Base-by-base conservation (phyloP, 163 green algal species). In the Volvox carteri region DNA sequence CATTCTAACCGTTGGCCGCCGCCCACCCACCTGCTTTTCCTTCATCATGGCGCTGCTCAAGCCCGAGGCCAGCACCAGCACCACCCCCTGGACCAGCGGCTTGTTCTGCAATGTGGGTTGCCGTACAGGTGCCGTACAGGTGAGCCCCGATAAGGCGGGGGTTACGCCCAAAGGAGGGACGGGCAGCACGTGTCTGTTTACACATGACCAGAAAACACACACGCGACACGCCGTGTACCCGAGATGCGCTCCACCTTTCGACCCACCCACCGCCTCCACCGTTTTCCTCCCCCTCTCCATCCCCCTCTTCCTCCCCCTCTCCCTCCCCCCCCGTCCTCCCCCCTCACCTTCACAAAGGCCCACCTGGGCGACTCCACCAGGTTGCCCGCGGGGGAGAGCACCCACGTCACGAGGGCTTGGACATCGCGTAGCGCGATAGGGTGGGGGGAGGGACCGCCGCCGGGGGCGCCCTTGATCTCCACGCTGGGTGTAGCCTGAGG, bases 301-400 rank as follows among this genome's bases (percentile, higher is more conserved):
- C n/a, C n/a, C n/a, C n/a, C n/a, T n/a, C n/a, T n/a, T n/a, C n/a
- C n/a, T n/a, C n/a, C n/a, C 35, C 75, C 50, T 37, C 48, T 33
- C n/a, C 46, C 48, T 18, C 5, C 75, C n/a, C 4, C 4, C 48
- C 75, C 73, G n/a, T n/a, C 44, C 42, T 46, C 21, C 62, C 2
- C 11, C 35, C 81, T 33, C 19, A 88, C 83, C 83, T 88, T 88
- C 21, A 88, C 68, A 33, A 88, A 88, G 19, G 48, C 83, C 83
- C 83, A 88, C 14, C 83, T 33, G 30, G 83, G 83, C 28, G 83
- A 48, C 68, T 88, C 83, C 83, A 88, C 83, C 68, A 88, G 68
- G 44, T 68, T 78, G 18, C 23, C 44, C 19, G 21, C 19, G 8
- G 44, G 35, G 4, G 25, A 50, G 35, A 88, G 68, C 68, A 65